These are phyloP conservation scores for Penicillium sclerotiorum DNA, from an alignment of 2,329 filamentous ascomycete genomes.

Conservation along the genomic window DNA sequence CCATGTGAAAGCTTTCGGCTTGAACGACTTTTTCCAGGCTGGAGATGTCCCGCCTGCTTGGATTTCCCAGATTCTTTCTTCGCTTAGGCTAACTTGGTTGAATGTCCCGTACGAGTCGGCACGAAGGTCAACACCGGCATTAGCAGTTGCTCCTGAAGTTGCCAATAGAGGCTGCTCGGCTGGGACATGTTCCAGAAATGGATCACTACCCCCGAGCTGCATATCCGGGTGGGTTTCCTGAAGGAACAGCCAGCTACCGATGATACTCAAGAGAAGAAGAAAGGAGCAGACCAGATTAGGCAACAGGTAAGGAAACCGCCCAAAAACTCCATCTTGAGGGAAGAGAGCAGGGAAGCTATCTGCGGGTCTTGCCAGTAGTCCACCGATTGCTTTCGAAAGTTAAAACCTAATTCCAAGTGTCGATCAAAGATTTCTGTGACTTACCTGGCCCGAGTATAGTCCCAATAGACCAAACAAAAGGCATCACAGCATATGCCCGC, in stretches of 20 bases:
- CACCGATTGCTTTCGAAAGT: constrained; percentile 68
- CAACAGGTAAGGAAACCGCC: constrained; percentile 79
- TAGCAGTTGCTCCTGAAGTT: constrained; percentile 72
- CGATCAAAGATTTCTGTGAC: not conserved
- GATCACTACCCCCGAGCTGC: constrained; percentile 55
- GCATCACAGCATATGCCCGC: constrained; percentile 87
- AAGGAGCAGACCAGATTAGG: constrained; percentile 83
- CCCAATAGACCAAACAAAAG: constrained; percentile 89
- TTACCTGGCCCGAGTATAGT: constrained; percentile 76
- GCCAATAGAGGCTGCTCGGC: constrained; percentile 75
- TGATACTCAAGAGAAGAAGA: constrained; percentile 75
- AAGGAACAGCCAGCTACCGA: constrained; percentile 77
- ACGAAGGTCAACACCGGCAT: constrained; percentile 71
- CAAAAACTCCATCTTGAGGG: constrained; percentile 69
- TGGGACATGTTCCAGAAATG: constrained; percentile 44
- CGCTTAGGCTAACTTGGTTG: constrained; percentile 57
- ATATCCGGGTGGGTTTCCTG: constrained; percentile 89
- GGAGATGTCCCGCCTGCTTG: constrained; percentile 49
- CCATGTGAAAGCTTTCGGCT: constrained; percentile 58
- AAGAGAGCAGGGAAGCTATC: constrained; percentile 73
- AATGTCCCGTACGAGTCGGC: constrained; percentile 82
- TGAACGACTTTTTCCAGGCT: constrained; percentile 40
- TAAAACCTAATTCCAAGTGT: constrained; percentile 6
- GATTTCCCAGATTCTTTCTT: constrained; percentile 57
- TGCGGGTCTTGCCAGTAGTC: constrained; percentile 78